phyloP scores from a whole-genome alignment of 176 grass and related monocot genomes.

The Tuctoria greenei region DNA sequence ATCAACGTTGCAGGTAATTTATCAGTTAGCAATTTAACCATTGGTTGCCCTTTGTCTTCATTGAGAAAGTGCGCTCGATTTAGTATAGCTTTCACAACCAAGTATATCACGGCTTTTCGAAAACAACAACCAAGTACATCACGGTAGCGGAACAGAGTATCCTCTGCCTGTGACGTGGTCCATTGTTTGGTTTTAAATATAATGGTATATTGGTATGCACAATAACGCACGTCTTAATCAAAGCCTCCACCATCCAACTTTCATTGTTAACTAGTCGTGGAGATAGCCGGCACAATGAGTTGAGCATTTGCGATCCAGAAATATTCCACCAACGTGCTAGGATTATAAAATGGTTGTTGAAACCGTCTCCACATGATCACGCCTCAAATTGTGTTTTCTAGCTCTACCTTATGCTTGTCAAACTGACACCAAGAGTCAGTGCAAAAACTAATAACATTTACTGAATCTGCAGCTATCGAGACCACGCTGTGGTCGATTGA shows the following conservation, averaged over 20 bases:
- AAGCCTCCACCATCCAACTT: background rate
- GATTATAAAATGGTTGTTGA: slow-evolving; percentile 5
- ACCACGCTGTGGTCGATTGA: slow-evolving; percentile 98
- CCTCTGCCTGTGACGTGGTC: background rate
- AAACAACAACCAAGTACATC: background rate
- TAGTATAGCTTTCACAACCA: background rate
- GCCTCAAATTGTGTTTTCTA: background rate
- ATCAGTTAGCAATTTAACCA: background rate
- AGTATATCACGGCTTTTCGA: too few relatives aligned
- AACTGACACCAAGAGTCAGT: background rate
- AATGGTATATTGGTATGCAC: background rate
- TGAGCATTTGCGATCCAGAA: background rate
- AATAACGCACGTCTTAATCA: background rate
- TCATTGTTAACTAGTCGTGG: background rate
- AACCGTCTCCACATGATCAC: background rate
- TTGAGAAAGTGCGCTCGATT: background rate
- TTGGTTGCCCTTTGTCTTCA: background rate
- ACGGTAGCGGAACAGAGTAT: background rate
- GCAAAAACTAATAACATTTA: background rate
- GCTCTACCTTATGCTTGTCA: background rate
- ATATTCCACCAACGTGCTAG: background rate
- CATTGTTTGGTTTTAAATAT: background rate
- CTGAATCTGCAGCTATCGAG: slow-evolving; percentile 71
- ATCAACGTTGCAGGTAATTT: slow-evolving; percentile 87
- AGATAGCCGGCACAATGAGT: background rate